A percentile compares a stretch with the other conserved stretches of the same genome.
Evolutionary conservation across 257 asterid species (phyloP).

Genomic region (Solanum phureja): DNA sequence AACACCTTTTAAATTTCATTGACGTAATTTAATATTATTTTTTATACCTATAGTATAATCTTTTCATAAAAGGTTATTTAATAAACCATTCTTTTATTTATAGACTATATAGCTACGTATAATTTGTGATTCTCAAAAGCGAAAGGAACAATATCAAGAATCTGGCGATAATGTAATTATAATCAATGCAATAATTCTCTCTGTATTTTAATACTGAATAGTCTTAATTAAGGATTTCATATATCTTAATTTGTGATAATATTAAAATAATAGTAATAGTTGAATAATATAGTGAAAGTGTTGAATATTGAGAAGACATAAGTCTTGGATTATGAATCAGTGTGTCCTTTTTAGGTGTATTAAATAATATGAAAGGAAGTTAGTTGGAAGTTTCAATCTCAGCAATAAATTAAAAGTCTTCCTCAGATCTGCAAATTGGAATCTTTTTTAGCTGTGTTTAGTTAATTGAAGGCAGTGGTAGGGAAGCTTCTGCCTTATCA

Average conservation of each 20-base stretch:
- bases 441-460: constrained; percentile 4
- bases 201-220: background rate
- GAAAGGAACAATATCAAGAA: background rate
- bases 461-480: background rate
- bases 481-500: background rate
- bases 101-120: background rate
- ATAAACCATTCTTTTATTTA: background rate
- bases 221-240: background rate
- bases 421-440: background rate
- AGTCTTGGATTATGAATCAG: background rate
- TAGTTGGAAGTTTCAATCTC: constrained; percentile 3
- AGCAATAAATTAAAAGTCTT: background rate
- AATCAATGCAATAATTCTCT: background rate
- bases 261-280: background rate
- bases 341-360: background rate
- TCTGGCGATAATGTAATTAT: background rate
- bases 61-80: background rate
- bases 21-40: background rate
- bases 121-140: background rate
- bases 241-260: background rate
- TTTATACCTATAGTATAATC: background rate
- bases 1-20: background rate
- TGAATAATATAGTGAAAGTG: background rate
- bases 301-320: background rate
- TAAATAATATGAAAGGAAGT: constrained; percentile 2